Conservation (phyloP, 202 grass and related monocot species). For the Brachypodium distachyon region DNA sequence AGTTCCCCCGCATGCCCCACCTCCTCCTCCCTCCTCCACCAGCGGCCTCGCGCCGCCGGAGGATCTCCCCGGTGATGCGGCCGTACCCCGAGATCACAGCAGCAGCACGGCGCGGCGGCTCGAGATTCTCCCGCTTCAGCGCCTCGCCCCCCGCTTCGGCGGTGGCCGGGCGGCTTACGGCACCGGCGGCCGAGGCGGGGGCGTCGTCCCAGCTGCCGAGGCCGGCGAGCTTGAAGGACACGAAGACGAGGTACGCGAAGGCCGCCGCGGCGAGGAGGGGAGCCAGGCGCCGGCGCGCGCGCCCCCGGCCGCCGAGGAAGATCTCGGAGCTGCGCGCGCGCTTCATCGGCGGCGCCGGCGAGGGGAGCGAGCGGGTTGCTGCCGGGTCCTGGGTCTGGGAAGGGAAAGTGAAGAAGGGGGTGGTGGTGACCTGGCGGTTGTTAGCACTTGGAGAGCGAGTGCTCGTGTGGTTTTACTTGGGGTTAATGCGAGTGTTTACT, state of each 20-base stretch:
- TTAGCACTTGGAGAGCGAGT: background rate
- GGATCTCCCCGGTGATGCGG: slow-evolving; percentile 65
- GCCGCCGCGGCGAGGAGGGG: slow-evolving; percentile 40
- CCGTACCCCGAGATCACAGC: slow-evolving; percentile 34
- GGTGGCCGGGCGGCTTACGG: background rate
- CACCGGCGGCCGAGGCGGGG: background rate
- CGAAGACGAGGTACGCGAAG: slow-evolving; percentile 55
- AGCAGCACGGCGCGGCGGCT: background rate
- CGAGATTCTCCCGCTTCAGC: background rate
- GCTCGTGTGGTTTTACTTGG: background rate
- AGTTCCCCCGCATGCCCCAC: slow-evolving; percentile 45
- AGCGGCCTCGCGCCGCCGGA: slow-evolving; percentile 20
- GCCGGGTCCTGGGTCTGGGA: background rate
- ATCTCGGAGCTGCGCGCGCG: slow-evolving; percentile 63
- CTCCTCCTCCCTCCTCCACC: background rate
- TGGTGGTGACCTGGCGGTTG: slow-evolving; percentile 13
- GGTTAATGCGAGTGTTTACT: background rate
- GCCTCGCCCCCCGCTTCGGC: background rate
- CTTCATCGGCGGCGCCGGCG: slow-evolving; percentile 56
- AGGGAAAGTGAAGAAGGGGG: background rate
- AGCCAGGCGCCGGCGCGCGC: slow-evolving; percentile 30
- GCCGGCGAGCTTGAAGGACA: slow-evolving; percentile 47
- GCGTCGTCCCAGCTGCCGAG: slow-evolving; percentile 22
- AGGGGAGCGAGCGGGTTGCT: background rate
- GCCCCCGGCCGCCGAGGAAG: slow-evolving; percentile 24